Evolutionary conservation across 2,329 filamentous ascomycete genomes (phyloP), one percentile per base, ranked within the genome.

Genomic region (Neofusicoccum kwambonambiense): DNA sequence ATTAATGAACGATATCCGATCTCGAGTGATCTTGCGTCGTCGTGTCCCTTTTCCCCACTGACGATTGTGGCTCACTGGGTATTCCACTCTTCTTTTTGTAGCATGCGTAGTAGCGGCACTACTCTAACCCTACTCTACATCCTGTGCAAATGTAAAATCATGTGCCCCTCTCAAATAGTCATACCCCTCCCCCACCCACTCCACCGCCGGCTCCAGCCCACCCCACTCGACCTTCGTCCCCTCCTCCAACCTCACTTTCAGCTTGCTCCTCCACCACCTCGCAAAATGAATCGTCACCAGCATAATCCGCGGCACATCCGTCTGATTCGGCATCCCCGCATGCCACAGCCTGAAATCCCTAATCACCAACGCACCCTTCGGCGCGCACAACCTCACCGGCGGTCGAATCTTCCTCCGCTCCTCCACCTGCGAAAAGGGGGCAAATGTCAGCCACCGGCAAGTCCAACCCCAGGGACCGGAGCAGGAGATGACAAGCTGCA

Each of bases 301-400:
- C 72, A 73, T 73, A n/a, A 73, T 68, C 41, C 72, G 57, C 1
- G 69, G 69, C 9, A 65, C 74, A 3, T 79, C 72, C 1, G 81
- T 83, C 50, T 73, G 69, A 68, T 89, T 88, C 1, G 86, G 86
- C 82, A 87, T 87, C 0, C 86, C 87, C 0, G 85, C 86, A 71
- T 89, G 86, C 86, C 87, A 89, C 4, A 88, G 79, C 37, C 86
- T 76, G 61, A 89, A 73, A 70, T 89, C 87, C 2, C 87, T 79
- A 35, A 89, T 71, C 41, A 88, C 78, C 27, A 89, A 70, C 47
- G 83, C 83, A 0, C 87, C 86, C 69, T 84, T 86, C 35, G 77
- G 77, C 0, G 86, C 79, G 3, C 73, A 64, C 0, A 84, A 83
- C 69, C 87, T 85, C 13, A 78, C 22, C 22, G 22, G 22, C 22